Evolutionary conservation across 176 grass and related monocot species (phyloP).

Genomic region (Eremochloa ophiuroides): DNA sequence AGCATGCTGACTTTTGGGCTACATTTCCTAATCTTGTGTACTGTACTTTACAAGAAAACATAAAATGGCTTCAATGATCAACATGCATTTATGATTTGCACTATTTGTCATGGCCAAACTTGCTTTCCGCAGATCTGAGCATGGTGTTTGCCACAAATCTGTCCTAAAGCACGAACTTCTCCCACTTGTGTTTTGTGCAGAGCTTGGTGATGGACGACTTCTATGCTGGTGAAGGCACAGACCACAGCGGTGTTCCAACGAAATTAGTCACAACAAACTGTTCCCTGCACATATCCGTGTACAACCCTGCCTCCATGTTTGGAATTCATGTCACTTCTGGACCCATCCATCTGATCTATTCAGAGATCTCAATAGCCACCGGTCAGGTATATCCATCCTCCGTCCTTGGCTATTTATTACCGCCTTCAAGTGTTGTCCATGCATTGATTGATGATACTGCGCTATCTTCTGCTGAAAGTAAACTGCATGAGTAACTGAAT

Average conservation of each 20-base stretch:
- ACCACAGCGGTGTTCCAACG: slow-evolving; percentile 80
- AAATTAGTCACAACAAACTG: slow-evolving; percentile 90
- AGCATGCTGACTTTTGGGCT: slow-evolving; percentile 8
- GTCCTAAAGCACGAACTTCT: neutral
- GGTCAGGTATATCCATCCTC: slow-evolving; percentile 51
- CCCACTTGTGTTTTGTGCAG: slow-evolving; percentile 34
- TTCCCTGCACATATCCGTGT: slow-evolving; percentile 66
- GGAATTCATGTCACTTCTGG: slow-evolving; percentile 97
- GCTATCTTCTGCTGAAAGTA: neutral
- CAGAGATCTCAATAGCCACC: slow-evolving; percentile 68
- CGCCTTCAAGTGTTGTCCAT: neutral
- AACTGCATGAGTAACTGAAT: neutral
- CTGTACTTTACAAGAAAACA: neutral
- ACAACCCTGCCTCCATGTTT: slow-evolving; percentile 83
- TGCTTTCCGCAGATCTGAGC: neutral
- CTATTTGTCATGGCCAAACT: neutral
- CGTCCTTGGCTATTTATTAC: neutral
- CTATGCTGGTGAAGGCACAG: slow-evolving; percentile 85
- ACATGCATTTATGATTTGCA: neutral
- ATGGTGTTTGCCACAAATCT: neutral
- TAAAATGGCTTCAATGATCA: neutral
- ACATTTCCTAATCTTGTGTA: neutral
- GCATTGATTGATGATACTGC: neutral
- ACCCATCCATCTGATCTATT: slow-evolving; percentile 70
- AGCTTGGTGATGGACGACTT: slow-evolving; percentile 74